phyloP scores from a whole-genome alignment of 768 basidiomycete genomes.

The Termitomyces sp. region DNA sequence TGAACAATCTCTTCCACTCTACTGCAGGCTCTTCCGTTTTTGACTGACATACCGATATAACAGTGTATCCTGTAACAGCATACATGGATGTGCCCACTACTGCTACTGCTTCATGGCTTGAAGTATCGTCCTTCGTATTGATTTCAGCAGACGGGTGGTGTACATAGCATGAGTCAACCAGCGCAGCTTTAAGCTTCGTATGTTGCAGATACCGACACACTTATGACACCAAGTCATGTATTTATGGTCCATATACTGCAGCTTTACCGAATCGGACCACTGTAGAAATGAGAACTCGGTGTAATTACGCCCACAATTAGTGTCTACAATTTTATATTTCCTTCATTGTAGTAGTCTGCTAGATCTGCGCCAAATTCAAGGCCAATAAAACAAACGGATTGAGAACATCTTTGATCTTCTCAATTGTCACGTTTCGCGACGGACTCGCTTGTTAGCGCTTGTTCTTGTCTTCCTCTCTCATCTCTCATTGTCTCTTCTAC shows the following conservation, averaged over 20 bases:
- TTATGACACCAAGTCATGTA: too few relatives aligned
- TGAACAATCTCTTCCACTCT: not conserved
- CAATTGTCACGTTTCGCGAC: conserved; percentile 23
- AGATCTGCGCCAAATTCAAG: not conserved
- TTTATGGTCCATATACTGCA: too few relatives aligned
- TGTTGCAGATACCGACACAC: not conserved
- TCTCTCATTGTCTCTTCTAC: conserved; percentile 13
- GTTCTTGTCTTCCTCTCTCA: conserved; percentile 12
- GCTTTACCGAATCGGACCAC: not conserved
- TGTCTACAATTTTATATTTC: not conserved
- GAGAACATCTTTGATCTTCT: conserved; percentile 9
- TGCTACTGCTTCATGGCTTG: not conserved
- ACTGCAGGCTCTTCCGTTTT: not conserved
- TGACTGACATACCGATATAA: not conserved
- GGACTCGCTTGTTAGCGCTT: conserved; percentile 14
- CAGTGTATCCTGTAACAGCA: not conserved
- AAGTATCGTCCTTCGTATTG: not conserved
- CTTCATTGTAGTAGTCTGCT: not conserved
- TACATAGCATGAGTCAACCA: not conserved
- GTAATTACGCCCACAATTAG: not conserved
- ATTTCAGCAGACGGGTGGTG: not conserved
- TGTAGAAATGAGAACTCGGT: not conserved
- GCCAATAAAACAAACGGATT: not conserved
- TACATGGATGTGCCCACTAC: not conserved
- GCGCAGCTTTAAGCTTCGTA: too few relatives aligned